These are phyloP conservation scores for Trypanosoma rangeli DNA, from an alignment of 208 protist species.

Conservation along the genomic window DNA sequence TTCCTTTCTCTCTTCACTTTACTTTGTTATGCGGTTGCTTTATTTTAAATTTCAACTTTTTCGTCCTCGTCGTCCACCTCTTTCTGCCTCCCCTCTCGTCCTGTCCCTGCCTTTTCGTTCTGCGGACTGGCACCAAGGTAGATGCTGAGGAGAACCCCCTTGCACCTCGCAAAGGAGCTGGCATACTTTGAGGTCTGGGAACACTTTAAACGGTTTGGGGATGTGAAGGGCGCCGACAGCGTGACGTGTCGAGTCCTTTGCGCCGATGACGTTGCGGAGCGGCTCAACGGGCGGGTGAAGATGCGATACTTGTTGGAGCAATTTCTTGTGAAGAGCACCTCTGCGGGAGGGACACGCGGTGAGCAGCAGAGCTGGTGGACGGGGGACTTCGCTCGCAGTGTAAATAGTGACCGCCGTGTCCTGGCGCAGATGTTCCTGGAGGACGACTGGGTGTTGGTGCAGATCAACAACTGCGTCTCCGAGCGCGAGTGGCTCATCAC, in stretches of 20 bases:
- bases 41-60: slow-evolving; percentile 18
- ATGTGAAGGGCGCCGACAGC: slow-evolving; percentile 25
- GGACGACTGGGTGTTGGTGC: slow-evolving; percentile 25
- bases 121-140: not conserved
- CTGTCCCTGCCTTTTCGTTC: not conserved
- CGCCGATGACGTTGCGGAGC: slow-evolving; percentile 24
- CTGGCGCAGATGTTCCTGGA: slow-evolving; percentile 24
- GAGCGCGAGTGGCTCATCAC: slow-evolving; percentile 36
- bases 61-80: not conserved
- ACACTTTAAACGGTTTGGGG: slow-evolving; percentile 34
- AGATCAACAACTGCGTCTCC: slow-evolving; percentile 25
- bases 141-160: slow-evolving; percentile 23
- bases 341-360: slow-evolving; percentile 6
- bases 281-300: slow-evolving; percentile 22
- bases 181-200: slow-evolving; percentile 32
- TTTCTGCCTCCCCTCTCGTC: too few species aligned
- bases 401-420: slow-evolving; percentile 23
- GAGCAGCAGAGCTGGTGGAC: slow-evolving; percentile 32
- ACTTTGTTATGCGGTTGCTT: not conserved
- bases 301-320: slow-evolving; percentile 35
- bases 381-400: slow-evolving; percentile 25
- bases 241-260: slow-evolving; percentile 30
- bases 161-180: slow-evolving; percentile 21
- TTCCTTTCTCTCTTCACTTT: slow-evolving; percentile 2
- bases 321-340: slow-evolving; percentile 25